phyloP scores from a whole-genome alignment of 2,329 filamentous ascomycete genomes.

The Arachnopeziza araneosa region DNA sequence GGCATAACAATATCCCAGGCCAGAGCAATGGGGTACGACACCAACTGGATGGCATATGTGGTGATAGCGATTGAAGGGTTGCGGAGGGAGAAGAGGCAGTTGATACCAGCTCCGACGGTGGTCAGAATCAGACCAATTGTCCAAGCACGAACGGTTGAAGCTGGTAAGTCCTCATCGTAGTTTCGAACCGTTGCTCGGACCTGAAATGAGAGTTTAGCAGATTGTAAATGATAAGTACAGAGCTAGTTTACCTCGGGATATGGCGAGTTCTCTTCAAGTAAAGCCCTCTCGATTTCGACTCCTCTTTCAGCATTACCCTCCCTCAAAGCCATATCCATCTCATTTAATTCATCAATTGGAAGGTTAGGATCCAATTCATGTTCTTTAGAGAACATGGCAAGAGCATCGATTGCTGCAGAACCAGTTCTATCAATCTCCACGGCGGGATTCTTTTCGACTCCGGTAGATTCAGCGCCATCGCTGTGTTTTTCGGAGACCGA shows the following conservation, averaged over 20 bases:
- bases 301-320: constrained; percentile 11
- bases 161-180: constrained; percentile 59
- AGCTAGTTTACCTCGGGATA: constrained; percentile 13
- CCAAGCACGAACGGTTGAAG: constrained; percentile 62
- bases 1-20: constrained; percentile 45
- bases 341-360: constrained; percentile 1
- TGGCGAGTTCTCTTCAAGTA: constrained; percentile 15
- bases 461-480: not conserved
- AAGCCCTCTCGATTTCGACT: constrained; percentile 1
- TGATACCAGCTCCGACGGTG: constrained; percentile 13
- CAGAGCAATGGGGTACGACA: constrained; percentile 39
- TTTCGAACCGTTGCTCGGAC: constrained; percentile 52
- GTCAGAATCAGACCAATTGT: constrained; percentile 46
- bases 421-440: not conserved
- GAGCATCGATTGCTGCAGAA: not conserved
- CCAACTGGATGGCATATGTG: constrained; percentile 15
- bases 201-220: constrained; percentile 21
- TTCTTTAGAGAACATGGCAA: not conserved
- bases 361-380: constrained; percentile 16
- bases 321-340: constrained; percentile 5
- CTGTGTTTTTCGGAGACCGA: not conserved
- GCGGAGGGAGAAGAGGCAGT: constrained; percentile 20
- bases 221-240: not conserved
- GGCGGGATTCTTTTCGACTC: not conserved
- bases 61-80: constrained; percentile 36